Evolutionary conservation across 768 basidiomycete genomes (phyloP).

Genomic region (Tulasnella sp.): DNA sequence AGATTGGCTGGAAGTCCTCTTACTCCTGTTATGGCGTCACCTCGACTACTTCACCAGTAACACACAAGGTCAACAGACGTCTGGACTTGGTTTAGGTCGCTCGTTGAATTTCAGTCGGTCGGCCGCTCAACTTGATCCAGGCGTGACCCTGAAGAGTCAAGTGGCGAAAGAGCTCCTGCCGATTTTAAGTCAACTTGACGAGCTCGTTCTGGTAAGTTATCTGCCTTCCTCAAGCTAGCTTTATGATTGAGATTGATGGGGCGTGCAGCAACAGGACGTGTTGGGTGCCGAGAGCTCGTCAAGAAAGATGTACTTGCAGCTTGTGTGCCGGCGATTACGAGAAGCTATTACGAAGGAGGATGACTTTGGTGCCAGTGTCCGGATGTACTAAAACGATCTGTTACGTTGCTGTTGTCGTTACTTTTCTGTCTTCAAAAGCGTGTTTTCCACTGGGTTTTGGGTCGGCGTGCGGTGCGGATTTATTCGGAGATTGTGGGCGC

Average conservation of each 20-base stretch:
- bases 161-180: slow-evolving; percentile 43
- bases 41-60: slow-evolving; percentile 43
- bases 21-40: slow-evolving; percentile 75
- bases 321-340: slow-evolving; percentile 59
- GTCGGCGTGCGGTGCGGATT: not conserved
- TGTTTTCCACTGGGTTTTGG: not conserved
- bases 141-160: slow-evolving; percentile 47
- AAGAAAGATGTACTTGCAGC: slow-evolving; percentile 59
- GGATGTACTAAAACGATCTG: not conserved
- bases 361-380: not conserved
- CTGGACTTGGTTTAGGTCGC: not conserved
- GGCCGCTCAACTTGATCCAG: slow-evolving; percentile 10
- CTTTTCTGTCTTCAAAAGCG: not conserved
- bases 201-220: slow-evolving; percentile 38
- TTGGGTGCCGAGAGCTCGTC: slow-evolving; percentile 45
- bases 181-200: slow-evolving; percentile 41
- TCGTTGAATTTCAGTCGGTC: not conserved
- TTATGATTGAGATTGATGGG: slow-evolving; percentile 17
- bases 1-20: slow-evolving; percentile 67
- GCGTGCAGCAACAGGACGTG: slow-evolving; percentile 18
- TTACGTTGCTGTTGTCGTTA: not conserved
- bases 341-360: slow-evolving; percentile 26
- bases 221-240: not conserved
- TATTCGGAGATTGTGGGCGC: too few relatives aligned
- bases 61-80: not conserved